phyloP scores from a whole-genome alignment of 108 stramenopile genomes.

The Pseudonitzschia delicatissima region DNA sequence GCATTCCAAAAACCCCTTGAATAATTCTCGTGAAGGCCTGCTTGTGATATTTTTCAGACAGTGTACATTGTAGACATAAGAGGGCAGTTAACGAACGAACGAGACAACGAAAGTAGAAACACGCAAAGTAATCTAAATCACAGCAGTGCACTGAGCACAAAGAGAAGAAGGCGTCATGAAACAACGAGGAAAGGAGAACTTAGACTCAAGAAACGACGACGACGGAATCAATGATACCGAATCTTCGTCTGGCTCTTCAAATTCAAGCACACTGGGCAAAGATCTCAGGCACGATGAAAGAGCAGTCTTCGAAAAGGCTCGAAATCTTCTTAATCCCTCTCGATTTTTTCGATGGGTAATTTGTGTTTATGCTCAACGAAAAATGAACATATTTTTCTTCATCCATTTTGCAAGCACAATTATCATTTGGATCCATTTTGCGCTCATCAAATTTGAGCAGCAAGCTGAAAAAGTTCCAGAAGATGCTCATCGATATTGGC shows the following conservation, averaged over 20 bases:
- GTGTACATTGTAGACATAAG: no score
- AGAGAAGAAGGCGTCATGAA: no score
- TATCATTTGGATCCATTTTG: conserved; percentile 30
- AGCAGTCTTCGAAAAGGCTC: conserved; percentile 13
- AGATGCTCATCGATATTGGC: conserved; percentile 35
- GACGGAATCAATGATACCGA: not conserved
- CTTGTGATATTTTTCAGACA: no score
- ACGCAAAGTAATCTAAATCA: no score
- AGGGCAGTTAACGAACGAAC: no score
- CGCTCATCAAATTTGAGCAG: conserved; percentile 34
- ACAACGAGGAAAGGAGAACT: no score
- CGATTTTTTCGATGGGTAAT: conserved; percentile 19
- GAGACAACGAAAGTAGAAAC: no score
- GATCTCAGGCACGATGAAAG: not conserved
- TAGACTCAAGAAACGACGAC: no score
- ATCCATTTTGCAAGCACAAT: conserved; percentile 20
- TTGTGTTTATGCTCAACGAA: conserved; percentile 25
- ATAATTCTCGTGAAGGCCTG: no score
- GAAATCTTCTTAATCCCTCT: conserved; percentile 12
- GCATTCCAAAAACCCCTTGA: no score
- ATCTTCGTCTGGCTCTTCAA: not conserved
- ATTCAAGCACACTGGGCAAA: not conserved
- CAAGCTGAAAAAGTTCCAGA: conserved; percentile 34
- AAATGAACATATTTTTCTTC: conserved; percentile 20
- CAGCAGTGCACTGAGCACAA: no score